A percentile compares a stretch with the other conserved stretches of the same genome.
Conservation (phyloP, 2,329 filamentous ascomycete genomes). For the Zymoseptoria ardabiliae region DNA sequence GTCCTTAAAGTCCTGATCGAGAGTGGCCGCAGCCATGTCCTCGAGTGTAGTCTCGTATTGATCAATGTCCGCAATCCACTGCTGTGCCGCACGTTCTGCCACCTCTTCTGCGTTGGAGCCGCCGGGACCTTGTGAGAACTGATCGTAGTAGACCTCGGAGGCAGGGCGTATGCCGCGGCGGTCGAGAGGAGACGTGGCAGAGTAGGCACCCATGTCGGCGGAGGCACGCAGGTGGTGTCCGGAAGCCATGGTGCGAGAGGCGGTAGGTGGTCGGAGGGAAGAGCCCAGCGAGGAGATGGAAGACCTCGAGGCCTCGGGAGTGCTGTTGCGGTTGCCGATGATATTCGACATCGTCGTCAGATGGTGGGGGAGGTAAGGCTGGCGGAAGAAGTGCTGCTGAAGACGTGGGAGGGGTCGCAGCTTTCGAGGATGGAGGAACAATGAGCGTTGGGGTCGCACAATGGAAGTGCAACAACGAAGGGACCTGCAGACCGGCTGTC, state of each 20-base stretch:
- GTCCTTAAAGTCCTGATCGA: constrained; percentile 99
- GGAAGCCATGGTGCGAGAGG: constrained; percentile 50
- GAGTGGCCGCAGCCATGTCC: constrained; percentile 97
- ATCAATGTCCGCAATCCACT: constrained; percentile 98
- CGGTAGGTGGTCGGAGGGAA: constrained; percentile 64
- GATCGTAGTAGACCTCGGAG: constrained; percentile 86
- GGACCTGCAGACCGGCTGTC: constrained; percentile 81
- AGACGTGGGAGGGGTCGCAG: constrained; percentile 4
- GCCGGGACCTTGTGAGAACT: constrained; percentile 59
- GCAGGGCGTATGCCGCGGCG: constrained; percentile 80
- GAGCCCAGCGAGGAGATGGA: constrained; percentile 53
- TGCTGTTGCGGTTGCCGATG: constrained; percentile 82
- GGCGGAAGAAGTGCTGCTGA: neutral
- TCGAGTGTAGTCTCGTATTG: constrained; percentile 98
- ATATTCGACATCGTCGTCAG: constrained; percentile 41
- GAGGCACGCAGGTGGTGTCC: constrained; percentile 87
- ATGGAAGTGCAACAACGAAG: constrained; percentile 29
- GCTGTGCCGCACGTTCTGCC: constrained; percentile 87
- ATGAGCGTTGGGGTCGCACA: constrained; percentile 3
- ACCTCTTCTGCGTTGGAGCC: constrained; percentile 71
- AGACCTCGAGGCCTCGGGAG: constrained; percentile 78
- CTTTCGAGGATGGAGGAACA: constrained; percentile 1
- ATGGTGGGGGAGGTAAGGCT: constrained; percentile 1
- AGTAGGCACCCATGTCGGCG: constrained; percentile 85
- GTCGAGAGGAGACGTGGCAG: constrained; percentile 55